Conservation (phyloP, 495 filamentous ascomycete species). For the Aspergillus funiculosus region DNA sequence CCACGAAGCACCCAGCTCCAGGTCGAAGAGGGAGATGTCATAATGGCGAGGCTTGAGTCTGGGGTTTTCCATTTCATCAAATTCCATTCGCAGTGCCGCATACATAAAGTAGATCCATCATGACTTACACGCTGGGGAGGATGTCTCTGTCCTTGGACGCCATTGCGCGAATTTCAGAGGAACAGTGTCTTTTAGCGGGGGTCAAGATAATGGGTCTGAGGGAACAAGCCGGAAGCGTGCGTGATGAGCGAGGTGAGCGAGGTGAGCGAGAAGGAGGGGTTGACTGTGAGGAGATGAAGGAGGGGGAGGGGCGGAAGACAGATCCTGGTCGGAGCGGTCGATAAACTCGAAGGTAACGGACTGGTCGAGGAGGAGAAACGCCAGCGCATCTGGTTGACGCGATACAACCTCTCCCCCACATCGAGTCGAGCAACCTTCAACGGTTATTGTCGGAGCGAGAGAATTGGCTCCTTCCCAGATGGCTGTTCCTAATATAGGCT, state of each 20-base stretch:
- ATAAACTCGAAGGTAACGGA: conserved; percentile 22
- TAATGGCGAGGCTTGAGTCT: conserved; percentile 84
- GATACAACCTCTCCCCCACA: conserved; percentile 41
- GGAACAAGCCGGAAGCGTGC: conserved; percentile 21
- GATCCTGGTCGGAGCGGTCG: conserved; percentile 23
- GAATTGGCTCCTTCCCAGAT: neutral
- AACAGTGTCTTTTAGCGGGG: conserved; percentile 29
- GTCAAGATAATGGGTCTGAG: conserved; percentile 13
- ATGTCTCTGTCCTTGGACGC: conserved; percentile 45
- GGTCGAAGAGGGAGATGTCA: conserved; percentile 68
- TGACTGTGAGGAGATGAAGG: conserved; percentile 7
- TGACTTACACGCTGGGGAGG: conserved; percentile 47
- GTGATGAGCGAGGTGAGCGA: conserved; percentile 21
- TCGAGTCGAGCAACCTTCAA: conserved; percentile 14
- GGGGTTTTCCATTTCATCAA: neutral
- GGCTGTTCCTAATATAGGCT: no score
- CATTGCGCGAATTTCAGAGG: conserved; percentile 42
- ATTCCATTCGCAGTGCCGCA: neutral
- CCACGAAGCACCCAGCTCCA: conserved; percentile 68
- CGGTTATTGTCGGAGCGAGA: conserved; percentile 4
- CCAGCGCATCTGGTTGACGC: conserved; percentile 29
- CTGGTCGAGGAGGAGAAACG: conserved; percentile 19
- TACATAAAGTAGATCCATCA: neutral
- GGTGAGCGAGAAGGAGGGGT: conserved; percentile 25
- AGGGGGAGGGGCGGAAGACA: conserved; percentile 18